A percentile compares a stretch with the other conserved stretches of the same genome.
Conservation (phyloP, 306 rosid genomes). For the Ormosia semicastrata region DNA sequence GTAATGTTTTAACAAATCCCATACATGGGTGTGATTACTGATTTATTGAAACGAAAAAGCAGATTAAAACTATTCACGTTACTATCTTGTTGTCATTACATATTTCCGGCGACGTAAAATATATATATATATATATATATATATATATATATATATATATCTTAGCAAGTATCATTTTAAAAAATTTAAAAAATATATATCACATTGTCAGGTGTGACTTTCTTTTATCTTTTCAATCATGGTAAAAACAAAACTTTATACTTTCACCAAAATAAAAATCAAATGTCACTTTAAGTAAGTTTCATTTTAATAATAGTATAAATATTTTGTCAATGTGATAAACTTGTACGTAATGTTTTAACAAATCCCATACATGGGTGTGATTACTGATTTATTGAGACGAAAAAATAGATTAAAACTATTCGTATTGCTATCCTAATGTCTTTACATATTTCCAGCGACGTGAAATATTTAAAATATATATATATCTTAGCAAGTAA, state of each 20-base stretch:
- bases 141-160: background rate
- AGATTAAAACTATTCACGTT: conserved; percentile 2
- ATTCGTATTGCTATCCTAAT: background rate
- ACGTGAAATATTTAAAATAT: background rate
- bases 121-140: no score
- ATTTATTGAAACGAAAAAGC: conserved; percentile 3
- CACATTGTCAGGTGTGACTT: background rate
- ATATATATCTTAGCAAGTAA: background rate
- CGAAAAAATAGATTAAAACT: background rate
- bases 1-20: background rate
- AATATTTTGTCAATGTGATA: background rate
- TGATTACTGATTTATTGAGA: conserved; percentile 4
- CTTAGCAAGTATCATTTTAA: background rate
- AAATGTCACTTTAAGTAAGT: conserved; percentile 3
- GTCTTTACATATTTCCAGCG: background rate
- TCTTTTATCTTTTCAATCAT: background rate
- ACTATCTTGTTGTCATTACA: background rate
- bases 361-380: background rate
- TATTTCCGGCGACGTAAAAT: background rate
- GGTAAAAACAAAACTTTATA: background rate
- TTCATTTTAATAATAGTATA: background rate
- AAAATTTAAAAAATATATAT: no score
- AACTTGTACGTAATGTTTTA: conserved; percentile 19
- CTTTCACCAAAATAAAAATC: background rate
- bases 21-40: background rate